A percentile compares a stretch with the other conserved stretches of the same genome.
Conservation (phyloP, 257 asterid genomes). For the Fraxinus quadrangulata region DNA sequence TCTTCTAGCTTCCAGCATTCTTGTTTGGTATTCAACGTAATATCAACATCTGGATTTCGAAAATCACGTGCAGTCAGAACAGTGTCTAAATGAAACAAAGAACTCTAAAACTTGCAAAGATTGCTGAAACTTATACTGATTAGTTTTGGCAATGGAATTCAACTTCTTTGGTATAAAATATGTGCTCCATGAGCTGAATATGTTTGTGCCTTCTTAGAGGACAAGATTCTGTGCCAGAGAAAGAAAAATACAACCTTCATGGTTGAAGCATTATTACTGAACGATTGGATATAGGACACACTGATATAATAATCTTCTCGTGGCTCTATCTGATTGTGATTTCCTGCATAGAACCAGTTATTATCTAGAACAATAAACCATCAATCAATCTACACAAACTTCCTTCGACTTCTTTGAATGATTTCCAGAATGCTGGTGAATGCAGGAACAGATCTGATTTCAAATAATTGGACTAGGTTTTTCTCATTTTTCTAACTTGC, state of each 20-base stretch:
- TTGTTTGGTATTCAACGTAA: neutral
- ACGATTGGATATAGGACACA: neutral
- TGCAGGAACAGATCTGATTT: neutral
- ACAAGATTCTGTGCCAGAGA: no score
- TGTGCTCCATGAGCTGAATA: neutral
- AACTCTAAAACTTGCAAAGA: neutral
- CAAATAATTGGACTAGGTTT: neutral
- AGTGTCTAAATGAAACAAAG: neutral
- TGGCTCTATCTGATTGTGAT: neutral
- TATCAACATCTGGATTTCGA: neutral
- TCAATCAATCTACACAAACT: neutral
- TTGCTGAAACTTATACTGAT: neutral
- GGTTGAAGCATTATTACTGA: neutral
- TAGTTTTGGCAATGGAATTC: neutral
- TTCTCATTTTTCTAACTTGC: neutral
- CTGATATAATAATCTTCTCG: neutral
- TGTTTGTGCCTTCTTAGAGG: neutral
- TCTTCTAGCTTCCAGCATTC: neutral
- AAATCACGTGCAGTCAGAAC: neutral
- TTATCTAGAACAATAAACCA: neutral
- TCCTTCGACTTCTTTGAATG: no score
- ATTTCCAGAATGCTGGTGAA: neutral
- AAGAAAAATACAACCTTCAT: neutral
- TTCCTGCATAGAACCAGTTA: neutral
- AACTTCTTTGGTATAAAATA: neutral